Conservation (phyloP, 495 filamentous ascomycete genomes). For the Penicillium canariense region DNA sequence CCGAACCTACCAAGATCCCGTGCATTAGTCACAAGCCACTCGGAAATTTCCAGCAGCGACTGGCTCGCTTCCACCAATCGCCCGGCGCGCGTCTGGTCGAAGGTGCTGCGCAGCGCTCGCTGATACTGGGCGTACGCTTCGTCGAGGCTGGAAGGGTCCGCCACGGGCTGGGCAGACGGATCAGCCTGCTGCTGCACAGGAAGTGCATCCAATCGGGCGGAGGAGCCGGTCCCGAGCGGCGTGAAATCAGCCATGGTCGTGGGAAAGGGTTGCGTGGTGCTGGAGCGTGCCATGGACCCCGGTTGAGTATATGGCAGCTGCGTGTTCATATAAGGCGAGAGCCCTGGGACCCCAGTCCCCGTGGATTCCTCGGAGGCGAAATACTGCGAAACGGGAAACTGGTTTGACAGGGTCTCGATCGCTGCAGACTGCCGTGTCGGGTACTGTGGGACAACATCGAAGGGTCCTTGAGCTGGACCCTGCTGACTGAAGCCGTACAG, state of each 20-base stretch:
- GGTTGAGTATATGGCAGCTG: conserved; percentile 57
- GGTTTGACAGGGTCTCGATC: conserved; percentile 72
- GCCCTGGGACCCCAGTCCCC: conserved; percentile 55
- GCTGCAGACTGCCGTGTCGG: conserved; percentile 73
- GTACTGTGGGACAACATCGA: conserved; percentile 79
- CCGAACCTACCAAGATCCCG: conserved; percentile 73
- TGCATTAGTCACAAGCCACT: conserved; percentile 81
- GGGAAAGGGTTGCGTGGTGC: conserved; percentile 51
- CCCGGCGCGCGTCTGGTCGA: conserved; percentile 72
- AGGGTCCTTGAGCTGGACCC: conserved; percentile 62
- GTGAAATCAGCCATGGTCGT: conserved; percentile 55
- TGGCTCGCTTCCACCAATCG: conserved; percentile 68
- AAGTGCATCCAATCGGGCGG: conserved; percentile 34
- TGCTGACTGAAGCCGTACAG: conserved; percentile 79
- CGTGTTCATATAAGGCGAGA: conserved; percentile 52
- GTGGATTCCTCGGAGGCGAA: conserved; percentile 68
- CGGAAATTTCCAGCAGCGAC: conserved; percentile 73
- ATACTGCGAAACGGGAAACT: conserved; percentile 72
- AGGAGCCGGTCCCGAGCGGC: conserved; percentile 36
- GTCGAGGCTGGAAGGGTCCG: conserved; percentile 43
- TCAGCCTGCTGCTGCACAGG: conserved; percentile 18
- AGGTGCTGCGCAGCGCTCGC: conserved; percentile 66
- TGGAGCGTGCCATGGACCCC: conserved; percentile 48
- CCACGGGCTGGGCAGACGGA: conserved; percentile 21
- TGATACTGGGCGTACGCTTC: conserved; percentile 76